Evolutionary conservation across 2,329 filamentous ascomycete species (phyloP).

Genomic region (Orbilia brochopaga): DNA sequence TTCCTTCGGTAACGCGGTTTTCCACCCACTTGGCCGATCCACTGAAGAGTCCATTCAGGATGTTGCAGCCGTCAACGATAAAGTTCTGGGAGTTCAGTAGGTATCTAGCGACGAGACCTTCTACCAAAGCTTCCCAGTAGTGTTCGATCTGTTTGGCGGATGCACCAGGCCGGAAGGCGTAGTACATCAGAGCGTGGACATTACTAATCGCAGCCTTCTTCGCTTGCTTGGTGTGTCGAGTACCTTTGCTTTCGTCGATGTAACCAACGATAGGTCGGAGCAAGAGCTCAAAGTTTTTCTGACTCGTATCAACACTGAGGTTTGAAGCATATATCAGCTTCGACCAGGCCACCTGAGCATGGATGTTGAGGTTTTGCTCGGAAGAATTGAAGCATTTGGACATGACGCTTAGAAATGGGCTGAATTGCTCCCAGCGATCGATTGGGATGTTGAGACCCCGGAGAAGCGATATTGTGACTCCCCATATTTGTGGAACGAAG

Average conservation of each 20-base stretch:
- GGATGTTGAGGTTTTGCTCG: conserved; percentile 72
- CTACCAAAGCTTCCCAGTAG: conserved; percentile 79
- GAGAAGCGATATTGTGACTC: conserved; percentile 77
- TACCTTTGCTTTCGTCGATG: conserved; percentile 68
- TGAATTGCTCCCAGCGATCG: conserved; percentile 75
- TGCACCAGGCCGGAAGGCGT: conserved; percentile 74
- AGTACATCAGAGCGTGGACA: conserved; percentile 82
- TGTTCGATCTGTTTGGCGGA: conserved; percentile 71
- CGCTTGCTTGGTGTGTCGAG: conserved; percentile 67
- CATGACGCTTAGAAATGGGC: conserved; percentile 76
- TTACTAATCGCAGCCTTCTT: conserved; percentile 68
- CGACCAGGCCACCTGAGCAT: conserved; percentile 86
- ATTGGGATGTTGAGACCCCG: conserved; percentile 62
- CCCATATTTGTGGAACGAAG: conserved; percentile 87
- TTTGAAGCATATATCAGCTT: conserved; percentile 77
- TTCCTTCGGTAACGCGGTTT: conserved; percentile 69
- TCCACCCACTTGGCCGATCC: conserved; percentile 74
- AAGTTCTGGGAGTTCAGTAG: conserved; percentile 63
- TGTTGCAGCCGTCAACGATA: conserved; percentile 68
- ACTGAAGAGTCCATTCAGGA: conserved; percentile 76
- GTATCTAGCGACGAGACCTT: conserved; percentile 67
- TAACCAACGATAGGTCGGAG: conserved; percentile 72
- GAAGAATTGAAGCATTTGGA: conserved; percentile 83
- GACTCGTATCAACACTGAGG: conserved; percentile 66
- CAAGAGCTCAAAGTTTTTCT: conserved; percentile 68